Evolutionary conservation across 2,329 filamentous ascomycete genomes (phyloP).

Genomic region (Ophiostoma tasmaniense): DNA sequence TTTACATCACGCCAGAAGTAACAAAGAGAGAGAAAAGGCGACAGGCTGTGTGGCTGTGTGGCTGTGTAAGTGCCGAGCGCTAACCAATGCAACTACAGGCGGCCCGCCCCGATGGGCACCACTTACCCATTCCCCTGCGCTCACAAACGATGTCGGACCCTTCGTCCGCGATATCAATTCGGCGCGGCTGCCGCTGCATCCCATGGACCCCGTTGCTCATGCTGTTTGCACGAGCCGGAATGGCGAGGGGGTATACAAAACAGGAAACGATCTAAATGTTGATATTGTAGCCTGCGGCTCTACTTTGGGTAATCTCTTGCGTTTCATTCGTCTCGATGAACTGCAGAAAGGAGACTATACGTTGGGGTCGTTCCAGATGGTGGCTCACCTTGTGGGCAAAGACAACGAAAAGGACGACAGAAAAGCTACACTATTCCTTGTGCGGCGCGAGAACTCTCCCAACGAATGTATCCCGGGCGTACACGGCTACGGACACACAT

Average conservation of each 20-base stretch:
- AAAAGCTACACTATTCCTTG: constrained; percentile 43
- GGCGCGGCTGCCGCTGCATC: constrained; percentile 40
- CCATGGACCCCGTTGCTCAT: constrained; percentile 40
- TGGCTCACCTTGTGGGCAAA: background rate
- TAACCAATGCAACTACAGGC: constrained; percentile 28
- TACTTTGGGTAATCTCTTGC: constrained; percentile 48
- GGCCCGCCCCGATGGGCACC: constrained; percentile 44
- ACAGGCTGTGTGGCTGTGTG: background rate
- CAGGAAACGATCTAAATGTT: constrained; percentile 25
- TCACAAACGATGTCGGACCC: constrained; percentile 38
- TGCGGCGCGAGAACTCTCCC: constrained; percentile 53
- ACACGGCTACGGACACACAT: constrained; percentile 55
- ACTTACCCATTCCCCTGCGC: constrained; percentile 24
- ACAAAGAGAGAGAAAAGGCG: background rate
- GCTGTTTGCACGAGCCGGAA: constrained; percentile 22
- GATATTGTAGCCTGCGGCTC: constrained; percentile 54
- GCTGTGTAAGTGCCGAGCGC: background rate
- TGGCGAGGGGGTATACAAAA: constrained; percentile 28
- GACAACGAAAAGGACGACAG: background rate
- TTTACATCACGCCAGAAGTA: no score
- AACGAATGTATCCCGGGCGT: constrained; percentile 48
- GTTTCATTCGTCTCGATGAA: constrained; percentile 5
- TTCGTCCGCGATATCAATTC: constrained; percentile 50
- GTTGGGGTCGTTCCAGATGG: constrained; percentile 1
- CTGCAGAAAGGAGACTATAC: background rate